Evolutionary conservation across 2,329 filamentous ascomycete species (phyloP).

Genomic region (Pyrenochaeta sp.): DNA sequence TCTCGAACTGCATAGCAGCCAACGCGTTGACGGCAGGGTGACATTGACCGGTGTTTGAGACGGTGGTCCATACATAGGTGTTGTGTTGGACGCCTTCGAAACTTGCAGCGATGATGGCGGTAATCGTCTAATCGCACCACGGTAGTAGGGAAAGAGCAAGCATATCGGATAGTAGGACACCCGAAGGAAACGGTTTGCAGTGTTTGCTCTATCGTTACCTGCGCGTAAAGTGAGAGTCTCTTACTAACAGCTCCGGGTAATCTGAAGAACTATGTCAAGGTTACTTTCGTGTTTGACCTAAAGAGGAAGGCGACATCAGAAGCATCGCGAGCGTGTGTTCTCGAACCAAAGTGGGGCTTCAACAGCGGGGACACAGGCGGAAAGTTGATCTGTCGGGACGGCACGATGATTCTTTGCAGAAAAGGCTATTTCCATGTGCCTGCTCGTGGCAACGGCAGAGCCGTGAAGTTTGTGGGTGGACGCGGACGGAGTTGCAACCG

Average conservation of each 20-base stretch:
- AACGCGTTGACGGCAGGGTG: neutral
- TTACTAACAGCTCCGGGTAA: neutral
- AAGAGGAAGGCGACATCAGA: constrained; percentile 2
- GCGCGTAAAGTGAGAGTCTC: neutral
- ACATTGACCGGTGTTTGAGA: constrained; percentile 1
- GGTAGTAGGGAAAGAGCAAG: neutral
- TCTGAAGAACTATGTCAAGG: neutral
- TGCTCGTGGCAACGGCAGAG: constrained; percentile 3
- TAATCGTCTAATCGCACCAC: neutral
- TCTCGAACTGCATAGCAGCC: neutral
- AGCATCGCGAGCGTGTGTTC: neutral
- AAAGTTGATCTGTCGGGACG: neutral
- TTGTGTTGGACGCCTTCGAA: neutral
- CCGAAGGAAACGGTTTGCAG: neutral
- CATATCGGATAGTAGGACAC: neutral
- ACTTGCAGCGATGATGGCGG: neutral
- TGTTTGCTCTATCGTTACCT: neutral
- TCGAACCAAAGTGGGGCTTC: neutral
- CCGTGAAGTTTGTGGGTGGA: constrained; percentile 4
- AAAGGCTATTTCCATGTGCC: constrained; percentile 2
- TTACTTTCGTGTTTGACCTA: constrained; percentile 1
- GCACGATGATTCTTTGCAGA: neutral
- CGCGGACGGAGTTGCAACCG: neutral
- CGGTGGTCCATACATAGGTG: neutral
- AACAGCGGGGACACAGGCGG: neutral